phyloP scores from a whole-genome alignment of 805 yeast species.

The Cyberlindnera bimundalis region DNA sequence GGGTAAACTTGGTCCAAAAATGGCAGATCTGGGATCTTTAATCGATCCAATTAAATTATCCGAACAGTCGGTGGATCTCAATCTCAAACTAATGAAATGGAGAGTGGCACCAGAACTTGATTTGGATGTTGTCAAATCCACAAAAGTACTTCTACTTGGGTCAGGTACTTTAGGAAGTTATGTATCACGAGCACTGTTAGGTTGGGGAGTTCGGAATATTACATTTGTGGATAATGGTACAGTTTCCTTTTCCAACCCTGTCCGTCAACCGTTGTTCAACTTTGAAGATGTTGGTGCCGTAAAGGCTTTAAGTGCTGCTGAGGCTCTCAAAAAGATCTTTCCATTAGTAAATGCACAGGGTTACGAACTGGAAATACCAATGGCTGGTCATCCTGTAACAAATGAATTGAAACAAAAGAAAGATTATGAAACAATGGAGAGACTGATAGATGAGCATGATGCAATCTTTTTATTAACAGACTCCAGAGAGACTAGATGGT shows the following conservation, averaged over 20 bases:
- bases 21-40: conserved; percentile 77
- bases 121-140: conserved; percentile 55
- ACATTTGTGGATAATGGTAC: conserved; percentile 88
- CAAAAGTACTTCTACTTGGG: conserved; percentile 78
- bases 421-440: conserved; percentile 51
- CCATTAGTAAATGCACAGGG: conserved; percentile 76
- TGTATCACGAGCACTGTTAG: conserved; percentile 78
- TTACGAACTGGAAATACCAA: conserved; percentile 71
- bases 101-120: conserved; percentile 81
- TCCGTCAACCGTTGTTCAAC: conserved; percentile 82
- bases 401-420: conserved; percentile 46
- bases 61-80: conserved; percentile 88
- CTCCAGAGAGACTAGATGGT: conserved; percentile 94
- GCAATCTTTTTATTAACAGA: conserved; percentile 82
- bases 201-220: conserved; percentile 89
- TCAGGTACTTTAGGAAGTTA: conserved; percentile 96
- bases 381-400: conserved; percentile 89
- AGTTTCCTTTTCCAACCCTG: conserved; percentile 92
- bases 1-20: conserved; percentile 75
- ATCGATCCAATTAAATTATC: conserved; percentile 81
- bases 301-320: conserved; percentile 82
- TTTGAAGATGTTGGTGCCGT: conserved; percentile 75
- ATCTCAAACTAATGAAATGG: conserved; percentile 95
- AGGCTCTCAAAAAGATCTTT: conserved; percentile 63
- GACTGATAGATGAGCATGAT: conserved; percentile 66